phyloP scores from a whole-genome alignment of 352 stramenopile genomes.

The Phytophthora rubi region DNA sequence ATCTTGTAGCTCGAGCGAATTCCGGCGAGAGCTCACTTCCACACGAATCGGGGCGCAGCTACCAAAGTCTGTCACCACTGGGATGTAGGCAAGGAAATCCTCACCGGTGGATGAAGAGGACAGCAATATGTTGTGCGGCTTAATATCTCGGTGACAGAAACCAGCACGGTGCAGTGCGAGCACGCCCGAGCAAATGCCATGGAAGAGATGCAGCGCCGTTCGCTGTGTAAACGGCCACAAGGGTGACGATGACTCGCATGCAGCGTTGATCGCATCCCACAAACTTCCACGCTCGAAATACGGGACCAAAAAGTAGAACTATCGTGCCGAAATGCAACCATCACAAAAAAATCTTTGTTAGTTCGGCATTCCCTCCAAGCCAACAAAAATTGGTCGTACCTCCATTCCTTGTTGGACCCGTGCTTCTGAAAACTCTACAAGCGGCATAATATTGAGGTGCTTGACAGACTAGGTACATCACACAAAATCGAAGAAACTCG shows the following conservation, averaged over 20 bases:
- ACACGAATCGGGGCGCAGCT: constrained; percentile 76
- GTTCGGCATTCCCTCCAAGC: not conserved
- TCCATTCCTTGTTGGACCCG: constrained; percentile 74
- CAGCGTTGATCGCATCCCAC: constrained; percentile 75
- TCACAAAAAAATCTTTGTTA: not conserved
- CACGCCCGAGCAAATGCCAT: constrained; percentile 83
- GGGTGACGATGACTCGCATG: constrained; percentile 69
- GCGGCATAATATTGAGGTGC: constrained; percentile 80
- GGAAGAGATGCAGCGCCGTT: constrained; percentile 83
- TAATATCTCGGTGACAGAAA: constrained; percentile 88
- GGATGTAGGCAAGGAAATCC: constrained; percentile 77
- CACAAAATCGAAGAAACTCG: not conserved
- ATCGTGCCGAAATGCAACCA: not conserved
- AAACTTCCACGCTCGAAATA: constrained; percentile 87
- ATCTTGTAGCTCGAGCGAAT: constrained; percentile 82
- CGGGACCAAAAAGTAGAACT: constrained; percentile 88
- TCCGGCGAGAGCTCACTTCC: constrained; percentile 69
- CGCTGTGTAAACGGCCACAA: constrained; percentile 87
- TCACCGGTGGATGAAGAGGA: constrained; percentile 66
- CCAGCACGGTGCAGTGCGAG: constrained; percentile 76
- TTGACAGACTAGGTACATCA: constrained; percentile 62
- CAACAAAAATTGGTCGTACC: constrained; percentile 37
- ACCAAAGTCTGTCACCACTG: constrained; percentile 88
- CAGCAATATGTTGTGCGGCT: constrained; percentile 86
- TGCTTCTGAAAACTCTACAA: constrained; percentile 81